Base-by-base conservation (phyloP, 768 basidiomycete species). In the Suillus placidus region DNA sequence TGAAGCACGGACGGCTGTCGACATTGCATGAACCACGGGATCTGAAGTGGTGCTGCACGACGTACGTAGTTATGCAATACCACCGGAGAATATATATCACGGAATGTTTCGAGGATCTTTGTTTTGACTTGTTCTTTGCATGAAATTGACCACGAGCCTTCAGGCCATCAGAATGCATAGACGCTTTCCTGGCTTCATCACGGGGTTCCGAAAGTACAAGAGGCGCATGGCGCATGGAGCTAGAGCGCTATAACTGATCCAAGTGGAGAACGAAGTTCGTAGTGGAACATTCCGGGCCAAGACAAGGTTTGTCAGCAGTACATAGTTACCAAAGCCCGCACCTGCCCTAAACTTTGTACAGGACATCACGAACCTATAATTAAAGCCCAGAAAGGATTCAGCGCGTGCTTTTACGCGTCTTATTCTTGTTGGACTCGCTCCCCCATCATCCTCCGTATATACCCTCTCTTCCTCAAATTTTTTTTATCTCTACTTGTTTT, bases 321-420 rank as follows among this genome's bases (percentile, higher is more conserved):
- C 34, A 35, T 23, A 16, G 57, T 12, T 34, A 40, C 66, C 76
- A 70, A 77, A 74, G 61, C 20, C 76, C 77, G 74, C 71, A 72
- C 76, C 76, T 69, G 77, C 76, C 76, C 76, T 77, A 78, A 77
- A 77, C 55, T 45, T 20, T 38, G 66, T 63, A 51, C 67, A 30
- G 20, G 49, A 30, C 32, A 30, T 30, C 55, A 10, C 45, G 23
- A 47, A 32, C 62, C 32, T 68, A 62, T 61, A 56, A 61, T 67
- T 70, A 69, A 72, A 72, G 66, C 45, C 38, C 6, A 32, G 6
- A 60, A 60, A 42, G 26, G 26, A 18, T 26, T n/a, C 35, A 65
- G 37, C 65, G 37, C 54, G 47, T 62, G 16, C 40, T 38, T 60
- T 18, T 45, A 55, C 61, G 64, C 58, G 58, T 67, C 23, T 52